Conservation (phyloP, 257 asterid genomes). For the Petunia axillaris region DNA sequence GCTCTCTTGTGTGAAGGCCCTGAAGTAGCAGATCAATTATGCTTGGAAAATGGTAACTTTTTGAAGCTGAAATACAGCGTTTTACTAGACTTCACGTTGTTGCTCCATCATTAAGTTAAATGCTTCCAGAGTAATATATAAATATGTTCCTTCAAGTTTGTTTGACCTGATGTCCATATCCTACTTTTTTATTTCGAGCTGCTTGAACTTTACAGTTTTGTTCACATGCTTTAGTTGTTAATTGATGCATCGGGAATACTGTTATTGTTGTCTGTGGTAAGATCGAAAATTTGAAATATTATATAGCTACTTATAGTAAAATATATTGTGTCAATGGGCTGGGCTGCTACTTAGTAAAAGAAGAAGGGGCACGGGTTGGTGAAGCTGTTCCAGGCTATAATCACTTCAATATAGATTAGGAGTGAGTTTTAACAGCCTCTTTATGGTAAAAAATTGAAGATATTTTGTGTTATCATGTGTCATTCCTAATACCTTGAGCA, state of each 20-base stretch:
- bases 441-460: no score
- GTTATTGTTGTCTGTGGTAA: not conserved
- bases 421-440: no score
- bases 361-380: not conserved
- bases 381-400: not conserved
- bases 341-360: not conserved
- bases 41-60: constrained; percentile 78
- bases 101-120: not conserved
- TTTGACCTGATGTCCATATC: constrained; percentile 13
- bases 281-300: not conserved
- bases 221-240: constrained; percentile 13
- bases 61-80: constrained; percentile 19
- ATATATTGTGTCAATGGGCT: not conserved
- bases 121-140: constrained; percentile 4
- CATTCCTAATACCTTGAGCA: no score
- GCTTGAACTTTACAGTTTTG: constrained; percentile 11
- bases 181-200: not conserved
- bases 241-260: constrained; percentile 14
- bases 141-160: not conserved
- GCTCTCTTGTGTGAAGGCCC: constrained; percentile 77
- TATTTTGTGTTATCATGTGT: no score
- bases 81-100: not conserved
- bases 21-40: constrained; percentile 81
- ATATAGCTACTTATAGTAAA: not conserved
- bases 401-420: no score